Percentiles rank a stretch among this genome's conserved stretches.
These are phyloP conservation scores for Gaeumannomyces tritici DNA, from an alignment of 2,329 filamentous ascomycete genomes.

Conservation along the genomic window DNA sequence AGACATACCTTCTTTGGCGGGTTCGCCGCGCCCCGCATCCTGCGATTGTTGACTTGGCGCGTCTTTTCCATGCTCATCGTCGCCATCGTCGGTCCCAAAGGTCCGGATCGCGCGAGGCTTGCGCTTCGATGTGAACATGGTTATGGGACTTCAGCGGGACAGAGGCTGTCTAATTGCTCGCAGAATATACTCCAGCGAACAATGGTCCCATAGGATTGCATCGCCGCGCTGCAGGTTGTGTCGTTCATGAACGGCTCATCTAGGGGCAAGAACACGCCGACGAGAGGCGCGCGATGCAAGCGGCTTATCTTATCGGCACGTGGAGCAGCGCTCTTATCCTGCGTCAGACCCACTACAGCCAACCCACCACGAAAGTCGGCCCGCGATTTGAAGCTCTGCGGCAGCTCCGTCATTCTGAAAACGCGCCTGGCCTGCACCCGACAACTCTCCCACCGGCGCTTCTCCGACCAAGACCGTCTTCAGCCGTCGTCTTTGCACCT, in stretches of 20 bases:
- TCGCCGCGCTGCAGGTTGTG: background rate
- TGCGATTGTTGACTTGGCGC: slow-evolving; percentile 6
- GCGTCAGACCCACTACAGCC: background rate
- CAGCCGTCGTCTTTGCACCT: background rate
- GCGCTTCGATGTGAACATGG: slow-evolving; percentile 41
- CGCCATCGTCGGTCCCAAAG: slow-evolving; percentile 54
- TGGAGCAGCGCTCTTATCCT: slow-evolving; percentile 18
- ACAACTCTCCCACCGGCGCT: background rate
- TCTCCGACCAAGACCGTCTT: background rate
- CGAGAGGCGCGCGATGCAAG: background rate
- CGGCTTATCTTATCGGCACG: slow-evolving; percentile 38
- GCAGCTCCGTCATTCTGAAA: background rate
- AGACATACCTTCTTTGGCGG: slow-evolving; percentile 27
- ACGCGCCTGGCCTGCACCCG: background rate
- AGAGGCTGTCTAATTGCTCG: background rate
- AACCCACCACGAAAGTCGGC: background rate
- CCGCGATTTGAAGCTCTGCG: background rate
- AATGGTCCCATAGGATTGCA: background rate
- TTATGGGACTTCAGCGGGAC: background rate
- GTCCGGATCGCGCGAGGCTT: slow-evolving; percentile 72
- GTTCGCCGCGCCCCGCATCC: slow-evolving; percentile 9
- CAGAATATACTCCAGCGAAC: background rate
- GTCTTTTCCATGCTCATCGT: slow-evolving; percentile 7
- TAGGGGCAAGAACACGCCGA: too few species aligned
- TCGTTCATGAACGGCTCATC: background rate